Evolutionary conservation across 2,329 filamentous ascomycete genomes (phyloP).

Genomic region (Fusarium sp.): DNA sequence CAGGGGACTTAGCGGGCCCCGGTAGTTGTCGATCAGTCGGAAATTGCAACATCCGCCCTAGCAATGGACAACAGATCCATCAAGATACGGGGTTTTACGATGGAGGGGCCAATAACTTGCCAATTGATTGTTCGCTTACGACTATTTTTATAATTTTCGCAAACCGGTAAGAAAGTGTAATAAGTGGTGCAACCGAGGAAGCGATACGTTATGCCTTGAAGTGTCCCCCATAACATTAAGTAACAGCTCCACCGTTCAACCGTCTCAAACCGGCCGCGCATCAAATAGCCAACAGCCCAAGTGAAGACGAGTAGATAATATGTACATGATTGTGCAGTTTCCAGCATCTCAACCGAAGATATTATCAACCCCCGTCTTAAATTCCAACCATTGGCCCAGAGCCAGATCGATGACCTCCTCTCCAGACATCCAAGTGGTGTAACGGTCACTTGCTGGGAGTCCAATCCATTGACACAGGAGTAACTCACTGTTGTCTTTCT

Average conservation of each 20-base stretch:
- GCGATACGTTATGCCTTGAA: neutral
- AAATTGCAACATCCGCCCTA: conserved; percentile 8
- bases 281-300: neutral
- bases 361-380: neutral
- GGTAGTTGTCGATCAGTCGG: conserved; percentile 18
- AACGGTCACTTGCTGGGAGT: neutral
- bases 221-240: neutral
- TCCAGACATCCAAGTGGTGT: neutral
- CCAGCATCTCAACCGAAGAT: neutral
- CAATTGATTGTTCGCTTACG: neutral
- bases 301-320: neutral
- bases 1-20: neutral
- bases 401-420: neutral
- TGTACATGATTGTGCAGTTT: neutral
- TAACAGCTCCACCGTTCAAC: conserved; percentile 7
- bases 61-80: neutral
- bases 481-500: neutral
- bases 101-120: neutral
- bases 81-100: neutral
- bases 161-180: neutral
- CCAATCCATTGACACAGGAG: neutral
- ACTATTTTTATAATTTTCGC: neutral
- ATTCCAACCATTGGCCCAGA: neutral
- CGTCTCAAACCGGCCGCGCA: neutral
- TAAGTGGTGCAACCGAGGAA: neutral